phyloP scores from a whole-genome alignment of 2,329 filamentous ascomycete genomes.

The Pseudopithomyces maydicus region DNA sequence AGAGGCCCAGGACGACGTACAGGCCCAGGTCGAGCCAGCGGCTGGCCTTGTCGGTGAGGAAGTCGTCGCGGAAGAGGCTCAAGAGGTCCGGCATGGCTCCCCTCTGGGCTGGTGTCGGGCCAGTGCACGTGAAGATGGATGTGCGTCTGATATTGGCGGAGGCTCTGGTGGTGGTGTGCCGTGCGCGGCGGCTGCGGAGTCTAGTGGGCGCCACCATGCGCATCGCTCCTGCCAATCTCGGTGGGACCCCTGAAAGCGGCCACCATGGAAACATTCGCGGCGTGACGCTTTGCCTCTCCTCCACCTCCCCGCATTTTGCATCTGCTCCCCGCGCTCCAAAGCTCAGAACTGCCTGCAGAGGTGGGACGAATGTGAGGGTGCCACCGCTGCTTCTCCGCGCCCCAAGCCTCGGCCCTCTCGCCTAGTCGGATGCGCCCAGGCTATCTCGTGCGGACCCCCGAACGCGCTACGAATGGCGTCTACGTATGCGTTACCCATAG shows the following conservation, averaged over 20 bases:
- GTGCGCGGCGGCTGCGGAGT: conserved; percentile 21
- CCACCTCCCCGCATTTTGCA: conserved; percentile 16
- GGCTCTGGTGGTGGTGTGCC: neutral
- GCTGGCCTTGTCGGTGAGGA: conserved; percentile 24
- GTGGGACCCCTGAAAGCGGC: conserved; percentile 27
- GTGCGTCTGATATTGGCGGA: no score
- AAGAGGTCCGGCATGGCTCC: neutral
- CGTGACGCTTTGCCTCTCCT: conserved; percentile 14
- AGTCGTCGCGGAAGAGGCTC: conserved; percentile 41
- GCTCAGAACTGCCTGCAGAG: conserved; percentile 1
- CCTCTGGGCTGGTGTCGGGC: no score
- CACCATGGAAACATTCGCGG: conserved; percentile 26
- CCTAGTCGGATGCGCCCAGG: conserved; percentile 14
- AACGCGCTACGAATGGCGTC: conserved; percentile 47
- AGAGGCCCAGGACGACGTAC: conserved; percentile 46
- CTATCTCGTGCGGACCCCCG: conserved; percentile 20
- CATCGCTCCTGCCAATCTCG: conserved; percentile 6
- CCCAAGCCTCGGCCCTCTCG: conserved; percentile 10
- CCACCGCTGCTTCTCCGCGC: neutral
- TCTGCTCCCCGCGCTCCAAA: conserved; percentile 6
- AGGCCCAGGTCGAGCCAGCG: conserved; percentile 46
- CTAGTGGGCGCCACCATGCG: conserved; percentile 15
- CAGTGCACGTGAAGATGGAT: neutral
- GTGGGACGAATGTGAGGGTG: conserved; percentile 11
- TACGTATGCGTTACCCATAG: conserved; percentile 51